Evolutionary conservation across 1,284 basidiomycete genomes (phyloP).

Genomic region (Ceratobasidium sp.): DNA sequence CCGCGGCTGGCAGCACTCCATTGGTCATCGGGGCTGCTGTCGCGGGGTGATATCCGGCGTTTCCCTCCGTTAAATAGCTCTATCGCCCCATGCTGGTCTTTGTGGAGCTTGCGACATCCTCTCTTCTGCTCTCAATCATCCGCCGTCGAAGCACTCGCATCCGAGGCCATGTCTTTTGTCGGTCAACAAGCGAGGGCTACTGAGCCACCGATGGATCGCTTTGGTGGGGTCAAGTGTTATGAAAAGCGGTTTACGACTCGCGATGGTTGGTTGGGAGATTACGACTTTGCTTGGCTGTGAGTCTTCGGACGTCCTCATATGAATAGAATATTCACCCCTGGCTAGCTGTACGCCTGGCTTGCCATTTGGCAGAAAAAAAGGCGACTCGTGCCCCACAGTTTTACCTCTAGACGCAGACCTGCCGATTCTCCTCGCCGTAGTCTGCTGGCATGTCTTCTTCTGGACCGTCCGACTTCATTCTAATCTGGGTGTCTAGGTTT

Average conservation of each 20-base stretch:
- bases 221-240: conserved; percentile 26
- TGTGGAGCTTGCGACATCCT: too few species aligned
- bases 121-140: conserved; percentile 18
- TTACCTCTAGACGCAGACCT: conserved; percentile 80
- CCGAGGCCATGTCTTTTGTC: too few species aligned
- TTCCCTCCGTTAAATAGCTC: conserved; percentile 5
- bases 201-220: conserved; percentile 22
- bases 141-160: conserved; percentile 12
- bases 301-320: conserved; percentile 52
- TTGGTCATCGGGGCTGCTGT: conserved; percentile 36
- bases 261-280: conserved; percentile 76
- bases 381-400: conserved; percentile 70
- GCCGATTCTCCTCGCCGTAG: conserved; percentile 77
- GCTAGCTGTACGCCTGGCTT: conserved; percentile 67
- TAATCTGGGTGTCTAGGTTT: conserved; percentile 56
- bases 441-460: conserved; percentile 62
- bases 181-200: conserved; percentile 26
- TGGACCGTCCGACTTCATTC: background rate
- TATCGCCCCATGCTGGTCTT: background rate
- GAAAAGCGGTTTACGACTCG: conserved; percentile 52
- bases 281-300: conserved; percentile 66
- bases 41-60: conserved; percentile 14
- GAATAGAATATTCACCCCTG: background rate
- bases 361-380: conserved; percentile 64
- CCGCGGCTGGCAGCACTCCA: conserved; percentile 14